Percentiles rank a stretch among this genome's conserved stretches.
These are phyloP conservation scores for Candida smagusa DNA, from an alignment of 1,139 yeast genomes.

Conservation along the genomic window DNA sequence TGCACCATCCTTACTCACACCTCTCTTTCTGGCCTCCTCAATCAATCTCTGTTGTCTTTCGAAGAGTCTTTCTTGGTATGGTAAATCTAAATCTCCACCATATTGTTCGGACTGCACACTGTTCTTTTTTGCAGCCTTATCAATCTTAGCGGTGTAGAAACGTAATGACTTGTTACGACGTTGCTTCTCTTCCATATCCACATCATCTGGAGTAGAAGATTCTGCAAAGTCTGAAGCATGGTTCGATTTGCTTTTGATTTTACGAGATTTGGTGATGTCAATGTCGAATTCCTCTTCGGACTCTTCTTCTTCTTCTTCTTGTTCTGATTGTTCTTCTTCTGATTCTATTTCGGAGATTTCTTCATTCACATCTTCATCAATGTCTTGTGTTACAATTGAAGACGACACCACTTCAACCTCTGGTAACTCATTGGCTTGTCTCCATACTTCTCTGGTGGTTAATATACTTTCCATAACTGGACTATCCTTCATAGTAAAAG, in stretches of 20 bases:
- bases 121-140: slow-evolving; percentile 65
- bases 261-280: slow-evolving; percentile 49
- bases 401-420: slow-evolving; percentile 13
- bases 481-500: slow-evolving; percentile 71
- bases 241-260: slow-evolving; percentile 30
- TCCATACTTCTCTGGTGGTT: slow-evolving; percentile 85
- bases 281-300: slow-evolving; percentile 33
- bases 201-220: slow-evolving; percentile 59
- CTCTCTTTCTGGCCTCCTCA: slow-evolving; percentile 88
- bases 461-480: slow-evolving; percentile 85
- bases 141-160: slow-evolving; percentile 95
- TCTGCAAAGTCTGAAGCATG: slow-evolving; percentile 57
- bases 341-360: slow-evolving; percentile 15
- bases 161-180: slow-evolving; percentile 81
- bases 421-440: slow-evolving; percentile 61
- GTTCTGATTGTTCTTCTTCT: slow-evolving; percentile 16
- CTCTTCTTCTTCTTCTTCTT: slow-evolving; percentile 15
- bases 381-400: slow-evolving; percentile 22
- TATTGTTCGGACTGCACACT: slow-evolving; percentile 38
- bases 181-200: slow-evolving; percentile 83
- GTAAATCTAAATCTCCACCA: slow-evolving; percentile 87
- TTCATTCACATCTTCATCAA: slow-evolving; percentile 15
- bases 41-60: slow-evolving; percentile 84
- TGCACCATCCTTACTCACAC: slow-evolving; percentile 54
- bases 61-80: slow-evolving; percentile 85